phyloP scores from a whole-genome alignment of 306 rosid species.

The Sindora glabra region DNA sequence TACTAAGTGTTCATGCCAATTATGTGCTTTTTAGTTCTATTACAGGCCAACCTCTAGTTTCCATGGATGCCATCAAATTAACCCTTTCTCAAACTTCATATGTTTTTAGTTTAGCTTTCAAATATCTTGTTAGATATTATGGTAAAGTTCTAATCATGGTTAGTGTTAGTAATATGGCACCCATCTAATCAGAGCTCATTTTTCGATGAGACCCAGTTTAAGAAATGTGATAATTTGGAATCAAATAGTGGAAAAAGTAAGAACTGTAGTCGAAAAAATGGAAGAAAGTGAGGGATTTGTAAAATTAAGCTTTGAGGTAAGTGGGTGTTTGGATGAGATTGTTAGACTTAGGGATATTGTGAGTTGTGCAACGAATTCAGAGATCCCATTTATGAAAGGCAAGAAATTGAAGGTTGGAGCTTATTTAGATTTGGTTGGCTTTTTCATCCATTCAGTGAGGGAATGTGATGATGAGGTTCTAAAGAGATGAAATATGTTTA shows the following conservation, averaged over 20 bases:
- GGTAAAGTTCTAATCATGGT: constrained; percentile 59
- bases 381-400: constrained; percentile 64
- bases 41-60: constrained; percentile 62
- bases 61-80: constrained; percentile 69
- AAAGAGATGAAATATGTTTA: constrained; percentile 64
- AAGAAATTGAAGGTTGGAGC: constrained; percentile 60
- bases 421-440: constrained; percentile 86
- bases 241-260: constrained; percentile 57
- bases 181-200: constrained; percentile 80
- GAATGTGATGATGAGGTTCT: constrained; percentile 89
- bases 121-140: constrained; percentile 39
- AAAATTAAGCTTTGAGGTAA: constrained; percentile 51
- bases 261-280: constrained; percentile 40
- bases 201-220: constrained; percentile 61
- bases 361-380: constrained; percentile 92
- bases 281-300: constrained; percentile 15
- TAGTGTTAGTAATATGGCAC: constrained; percentile 76
- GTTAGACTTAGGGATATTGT: constrained; percentile 59
- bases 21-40: constrained; percentile 72
- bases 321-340: constrained; percentile 52
- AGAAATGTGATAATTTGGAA: constrained; percentile 73
- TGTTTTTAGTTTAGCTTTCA: constrained; percentile 66
- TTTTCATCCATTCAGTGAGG: constrained; percentile 73
- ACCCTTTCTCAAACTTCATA: constrained; percentile 76
- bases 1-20: constrained; percentile 67